phyloP scores from a whole-genome alignment of 1,284 basidiomycete genomes.

The Puccinia sorghi region DNA sequence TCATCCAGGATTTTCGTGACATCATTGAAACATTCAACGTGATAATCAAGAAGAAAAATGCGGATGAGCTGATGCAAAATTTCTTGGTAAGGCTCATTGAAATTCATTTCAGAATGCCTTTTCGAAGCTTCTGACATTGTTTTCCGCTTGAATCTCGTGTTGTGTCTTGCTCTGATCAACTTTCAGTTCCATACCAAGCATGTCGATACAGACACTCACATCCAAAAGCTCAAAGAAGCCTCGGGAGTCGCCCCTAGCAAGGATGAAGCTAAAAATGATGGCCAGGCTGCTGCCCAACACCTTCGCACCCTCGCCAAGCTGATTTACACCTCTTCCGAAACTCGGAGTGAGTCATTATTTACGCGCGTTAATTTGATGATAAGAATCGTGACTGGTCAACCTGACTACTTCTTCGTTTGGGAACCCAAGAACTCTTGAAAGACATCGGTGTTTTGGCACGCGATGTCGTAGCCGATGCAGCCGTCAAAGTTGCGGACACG shows the following conservation, averaged over 20 bases:
- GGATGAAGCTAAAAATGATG: conserved; percentile 47
- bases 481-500: conserved; percentile 71
- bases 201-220: conserved; percentile 40
- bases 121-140: not conserved
- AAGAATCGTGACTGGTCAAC: conserved; percentile 34
- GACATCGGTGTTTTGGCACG: conserved; percentile 61
- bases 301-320: conserved; percentile 75
- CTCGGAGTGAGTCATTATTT: conserved; percentile 79
- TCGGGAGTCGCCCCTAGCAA: conserved; percentile 33
- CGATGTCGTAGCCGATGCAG: conserved; percentile 77
- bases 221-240: conserved; percentile 46
- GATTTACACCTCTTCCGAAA: conserved; percentile 85
- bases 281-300: conserved; percentile 68
- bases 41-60: conserved; percentile 78
- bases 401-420: conserved; percentile 51
- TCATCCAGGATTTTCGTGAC: conserved; percentile 72
- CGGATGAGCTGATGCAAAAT: conserved; percentile 83
- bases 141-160: not conserved
- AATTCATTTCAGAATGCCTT: too few species aligned
- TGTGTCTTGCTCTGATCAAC: not conserved
- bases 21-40: conserved; percentile 69
- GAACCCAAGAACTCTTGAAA: conserved; percentile 52
- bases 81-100: conserved; percentile 43
- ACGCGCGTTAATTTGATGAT: conserved; percentile 67
- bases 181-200: conserved; percentile 45